These are phyloP conservation scores for Xylaria sp. DNA, from an alignment of 2,329 filamentous ascomycete species.

Conservation along the genomic window DNA sequence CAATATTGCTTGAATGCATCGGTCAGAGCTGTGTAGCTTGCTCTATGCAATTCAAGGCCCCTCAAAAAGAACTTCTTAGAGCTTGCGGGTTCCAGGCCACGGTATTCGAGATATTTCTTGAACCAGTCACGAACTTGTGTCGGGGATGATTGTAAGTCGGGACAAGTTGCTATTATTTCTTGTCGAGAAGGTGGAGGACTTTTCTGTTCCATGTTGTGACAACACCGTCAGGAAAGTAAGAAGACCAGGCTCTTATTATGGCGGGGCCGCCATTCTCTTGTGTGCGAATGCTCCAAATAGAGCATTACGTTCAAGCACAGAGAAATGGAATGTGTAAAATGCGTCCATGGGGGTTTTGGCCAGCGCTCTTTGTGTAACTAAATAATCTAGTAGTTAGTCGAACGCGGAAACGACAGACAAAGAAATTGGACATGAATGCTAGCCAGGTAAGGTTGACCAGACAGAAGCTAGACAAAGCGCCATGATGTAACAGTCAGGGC, in stretches of 20 bases:
- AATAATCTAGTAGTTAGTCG: neutral
- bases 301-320: neutral
- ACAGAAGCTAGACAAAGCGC: neutral
- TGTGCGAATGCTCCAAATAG: neutral
- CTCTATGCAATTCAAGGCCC: slow-evolving; percentile 33
- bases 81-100: slow-evolving; percentile 28
- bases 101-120: slow-evolving; percentile 33
- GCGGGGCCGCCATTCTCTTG: neutral
- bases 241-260: neutral
- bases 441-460: neutral
- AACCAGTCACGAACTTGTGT: slow-evolving; percentile 35
- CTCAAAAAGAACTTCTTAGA: slow-evolving; percentile 33
- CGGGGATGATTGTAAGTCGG: slow-evolving; percentile 28
- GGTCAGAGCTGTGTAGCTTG: slow-evolving; percentile 11
- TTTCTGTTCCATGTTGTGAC: neutral
- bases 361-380: neutral
- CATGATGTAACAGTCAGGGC: neutral
- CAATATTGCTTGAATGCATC: slow-evolving; percentile 36
- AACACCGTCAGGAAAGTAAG: neutral
- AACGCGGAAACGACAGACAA: neutral
- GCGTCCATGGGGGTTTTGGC: neutral
- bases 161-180: slow-evolving; percentile 32
- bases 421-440: neutral
- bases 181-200: slow-evolving; percentile 1
- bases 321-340: neutral